Evolutionary conservation across 202 grass and related monocot species (phyloP), one percentile per base, ranked within the genome.

Genomic region (Bolboschoenoplectus hybrid): DNA sequence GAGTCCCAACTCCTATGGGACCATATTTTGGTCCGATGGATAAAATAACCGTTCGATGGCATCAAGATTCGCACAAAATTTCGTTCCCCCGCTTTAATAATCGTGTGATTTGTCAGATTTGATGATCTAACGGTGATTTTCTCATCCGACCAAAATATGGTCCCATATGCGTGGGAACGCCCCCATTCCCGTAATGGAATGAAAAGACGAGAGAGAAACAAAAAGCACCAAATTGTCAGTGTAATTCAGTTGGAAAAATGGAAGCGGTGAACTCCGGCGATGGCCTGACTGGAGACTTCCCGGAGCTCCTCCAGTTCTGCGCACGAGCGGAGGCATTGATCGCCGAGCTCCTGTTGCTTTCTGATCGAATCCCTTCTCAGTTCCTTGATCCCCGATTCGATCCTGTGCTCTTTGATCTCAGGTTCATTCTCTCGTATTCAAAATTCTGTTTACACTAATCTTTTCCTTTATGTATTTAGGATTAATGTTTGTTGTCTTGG

Each of bases 341-440:
- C 43, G 81, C 85, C 20, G 93, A 91, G 86, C 77, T 93, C 16
- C 88, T 95, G 9, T 49, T 88, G 17, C 93, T 95, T 52, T 83
- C 85, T 13, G 86, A 95, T 85, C 84, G 82, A 63, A 10, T 86
- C 50, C 91, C 89, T 26, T 44, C 89, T 72, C 74, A 90, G 81
- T 93, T 93, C 89, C 61, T 77, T 67, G 84, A 95, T 76, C 86
- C 77, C 80, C 81, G 86, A 53, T 93, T 87, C 68, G 87, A 92
- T 41, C 50, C 87, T 44, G 86, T 92, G 63, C 89, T 93, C 88
- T 93, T 95, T 63, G 93, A 95, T 89, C 83, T 95, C 80, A 81
- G 88, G 93, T 89, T 63, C 4, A 55, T 39, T 47, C 52, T 52
- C 67, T 77, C 74, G 7, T 34, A 38, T 77, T 39, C 20, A 77